Conservation (phyloP, 2,329 filamentous ascomycete species). For the Colletotrichum sp. region DNA sequence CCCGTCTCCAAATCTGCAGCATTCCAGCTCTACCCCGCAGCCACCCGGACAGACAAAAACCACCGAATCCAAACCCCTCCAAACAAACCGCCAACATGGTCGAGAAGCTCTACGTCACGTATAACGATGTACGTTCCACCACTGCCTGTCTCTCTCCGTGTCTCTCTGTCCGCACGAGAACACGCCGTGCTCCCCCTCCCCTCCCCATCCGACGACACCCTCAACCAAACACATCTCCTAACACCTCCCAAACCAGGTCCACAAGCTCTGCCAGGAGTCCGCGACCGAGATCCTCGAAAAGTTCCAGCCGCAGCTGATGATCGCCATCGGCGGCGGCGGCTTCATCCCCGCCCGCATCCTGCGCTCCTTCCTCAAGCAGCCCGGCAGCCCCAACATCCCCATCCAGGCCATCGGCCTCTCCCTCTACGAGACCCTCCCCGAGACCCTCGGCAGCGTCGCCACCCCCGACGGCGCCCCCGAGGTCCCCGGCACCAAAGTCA, state of each 20-base stretch:
- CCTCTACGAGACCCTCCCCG: conserved; percentile 84
- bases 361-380: conserved; percentile 93
- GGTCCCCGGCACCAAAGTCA: conserved; percentile 88
- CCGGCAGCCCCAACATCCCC: conserved; percentile 89
- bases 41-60: neutral
- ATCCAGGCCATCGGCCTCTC: conserved; percentile 99
- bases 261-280: conserved; percentile 93
- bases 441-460: conserved; percentile 54
- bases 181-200: neutral
- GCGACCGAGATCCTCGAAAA: conserved; percentile 81
- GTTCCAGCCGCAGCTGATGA: conserved; percentile 94
- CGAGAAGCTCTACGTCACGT: conserved; percentile 88
- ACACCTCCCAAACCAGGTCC: conserved; percentile 70
- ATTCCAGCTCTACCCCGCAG: conserved; percentile 16
- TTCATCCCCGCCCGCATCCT: conserved; percentile 97
- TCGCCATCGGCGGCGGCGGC: conserved; percentile 96
- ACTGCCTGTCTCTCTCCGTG: neutral
- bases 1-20: conserved; percentile 17
- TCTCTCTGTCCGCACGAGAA: neutral
- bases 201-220: neutral
- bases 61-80: neutral
- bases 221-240: neutral
- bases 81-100: conserved; percentile 63
- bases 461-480: conserved; percentile 63
- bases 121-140: conserved; percentile 77